phyloP scores from a whole-genome alignment of 75 land plant species.

The Sequoiadendron giganteum region DNA sequence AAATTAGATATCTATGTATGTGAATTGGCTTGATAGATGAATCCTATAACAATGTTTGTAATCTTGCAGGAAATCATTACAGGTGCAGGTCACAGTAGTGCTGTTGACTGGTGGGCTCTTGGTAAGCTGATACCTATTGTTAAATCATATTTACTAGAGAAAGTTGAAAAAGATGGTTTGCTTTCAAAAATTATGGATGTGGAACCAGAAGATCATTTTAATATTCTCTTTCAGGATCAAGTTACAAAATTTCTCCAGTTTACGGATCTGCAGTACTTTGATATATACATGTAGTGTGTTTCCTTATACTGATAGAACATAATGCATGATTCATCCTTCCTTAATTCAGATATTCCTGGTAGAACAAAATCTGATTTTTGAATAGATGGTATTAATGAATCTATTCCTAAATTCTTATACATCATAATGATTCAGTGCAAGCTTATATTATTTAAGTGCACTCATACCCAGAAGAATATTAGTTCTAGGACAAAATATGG shows the following conservation, averaged over 20 bases:
- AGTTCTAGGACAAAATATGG: too few species aligned
- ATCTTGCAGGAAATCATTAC: conserved; percentile 87
- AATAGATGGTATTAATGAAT: background rate
- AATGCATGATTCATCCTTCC: background rate
- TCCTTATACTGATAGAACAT: background rate
- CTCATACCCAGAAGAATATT: too few species aligned
- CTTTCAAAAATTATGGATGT: background rate
- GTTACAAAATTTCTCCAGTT: background rate
- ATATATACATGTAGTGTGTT: background rate
- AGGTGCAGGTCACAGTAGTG: conserved; percentile 86
- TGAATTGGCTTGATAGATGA: background rate
- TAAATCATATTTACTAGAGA: background rate
- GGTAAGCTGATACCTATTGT: conserved; percentile 47
- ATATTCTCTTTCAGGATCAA: background rate
- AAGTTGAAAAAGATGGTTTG: background rate
- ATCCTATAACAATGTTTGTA: background rate
- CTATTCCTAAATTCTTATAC: background rate
- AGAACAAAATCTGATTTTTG: background rate
- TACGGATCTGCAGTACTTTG: too few species aligned
- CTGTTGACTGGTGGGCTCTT: conserved; percentile 99
- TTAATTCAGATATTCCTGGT: background rate
- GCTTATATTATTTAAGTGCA: background rate
- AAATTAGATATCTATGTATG: background rate
- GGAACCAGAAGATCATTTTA: background rate
- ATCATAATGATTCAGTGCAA: background rate